Percentiles rank a stretch among this genome's conserved stretches.
phyloP scores from a whole-genome alignment of 192 early-diverging fungal species.

The Gryganskiella cystojenkinii region DNA sequence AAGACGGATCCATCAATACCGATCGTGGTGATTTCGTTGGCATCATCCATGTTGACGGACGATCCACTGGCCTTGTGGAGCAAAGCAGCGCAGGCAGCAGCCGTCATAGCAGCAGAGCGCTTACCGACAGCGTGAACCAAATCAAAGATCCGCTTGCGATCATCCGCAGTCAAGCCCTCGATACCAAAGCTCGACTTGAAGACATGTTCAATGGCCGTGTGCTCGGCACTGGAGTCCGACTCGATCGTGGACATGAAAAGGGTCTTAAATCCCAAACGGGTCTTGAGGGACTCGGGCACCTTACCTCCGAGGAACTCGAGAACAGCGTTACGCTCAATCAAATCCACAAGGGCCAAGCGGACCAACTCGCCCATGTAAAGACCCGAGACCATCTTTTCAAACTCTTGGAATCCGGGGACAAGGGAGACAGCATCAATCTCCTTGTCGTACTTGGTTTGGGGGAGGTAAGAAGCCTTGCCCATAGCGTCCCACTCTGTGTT shows the following conservation, averaged over 20 bases:
- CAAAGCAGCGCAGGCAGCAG: slow-evolving; percentile 77
- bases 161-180: slow-evolving; percentile 64
- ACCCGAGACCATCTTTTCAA: slow-evolving; percentile 98
- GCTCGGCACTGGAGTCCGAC: slow-evolving; percentile 72
- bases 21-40: slow-evolving; percentile 69
- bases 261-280: slow-evolving; percentile 83
- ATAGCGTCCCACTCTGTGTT: slow-evolving; percentile 97
- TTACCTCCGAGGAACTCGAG: slow-evolving; percentile 76
- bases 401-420: slow-evolving; percentile 87
- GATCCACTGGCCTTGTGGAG: slow-evolving; percentile 65
- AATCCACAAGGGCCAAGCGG: slow-evolving; percentile 82
- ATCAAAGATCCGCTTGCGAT: slow-evolving; percentile 79
- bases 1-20: slow-evolving; percentile 94
- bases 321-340: slow-evolving; percentile 82
- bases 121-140: slow-evolving; percentile 65
- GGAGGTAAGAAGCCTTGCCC: slow-evolving; percentile 79
- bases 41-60: slow-evolving; percentile 52
- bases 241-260: slow-evolving; percentile 71
- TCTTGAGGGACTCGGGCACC: slow-evolving; percentile 69
- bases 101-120: slow-evolving; percentile 84
- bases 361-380: slow-evolving; percentile 94
- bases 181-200: slow-evolving; percentile 67
- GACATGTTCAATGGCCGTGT: slow-evolving; percentile 69
- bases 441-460: slow-evolving; percentile 88
- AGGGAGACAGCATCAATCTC: slow-evolving; percentile 81